Evolutionary conservation across 208 protist species (phyloP), one percentile per base, ranked within the genome.

Genomic region (Leishmania aethiopica): DNA sequence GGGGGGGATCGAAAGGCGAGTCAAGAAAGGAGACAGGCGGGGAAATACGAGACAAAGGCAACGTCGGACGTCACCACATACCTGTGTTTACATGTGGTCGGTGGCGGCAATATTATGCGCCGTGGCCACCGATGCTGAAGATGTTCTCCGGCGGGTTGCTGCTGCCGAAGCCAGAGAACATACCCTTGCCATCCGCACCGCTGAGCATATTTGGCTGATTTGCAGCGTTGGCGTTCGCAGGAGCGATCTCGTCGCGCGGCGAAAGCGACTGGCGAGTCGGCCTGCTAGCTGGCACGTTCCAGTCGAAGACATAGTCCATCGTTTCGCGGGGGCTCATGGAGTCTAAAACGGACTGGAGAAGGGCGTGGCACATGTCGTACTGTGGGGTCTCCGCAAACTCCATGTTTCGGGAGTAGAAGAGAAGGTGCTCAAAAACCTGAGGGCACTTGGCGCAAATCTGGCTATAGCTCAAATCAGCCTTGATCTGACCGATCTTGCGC

Each of bases 301-400:
- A 92, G 60, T 92, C 86, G 53, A 92, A 92, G 45, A 92, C 75
- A 47, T 92, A 85, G 73, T 90, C 84, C 75, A 92, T 86, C 70
- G n/a, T 47, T 70, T 88, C 80, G 19, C 75, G 77, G 42, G 89
- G 88, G 59, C 49, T 74, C 84, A 90, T 82, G 28, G 87, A 75
- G 71, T 87, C 78, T n/a, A 94, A 84, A 75, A 92, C 81, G 22
- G 90, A 94, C 55, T 76, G 69, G 13, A 95, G 79, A 22, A 94
- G 84, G 73, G 76, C 79, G 60, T 91, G 87, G 77, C 90, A 94
- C 89, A 94, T 99, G 90, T 95, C 90, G 85, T 97, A 96, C 55
- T 95, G 84, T 32, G 95, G 93, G 62, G 35, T 64, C 70, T 95
- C 90, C 28, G 84, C 53, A 78, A 92, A 96, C 49, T 88, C 79